phyloP scores from a whole-genome alignment of 2,329 filamentous ascomycete species.

The Cladosporium austrohemisphaericum region DNA sequence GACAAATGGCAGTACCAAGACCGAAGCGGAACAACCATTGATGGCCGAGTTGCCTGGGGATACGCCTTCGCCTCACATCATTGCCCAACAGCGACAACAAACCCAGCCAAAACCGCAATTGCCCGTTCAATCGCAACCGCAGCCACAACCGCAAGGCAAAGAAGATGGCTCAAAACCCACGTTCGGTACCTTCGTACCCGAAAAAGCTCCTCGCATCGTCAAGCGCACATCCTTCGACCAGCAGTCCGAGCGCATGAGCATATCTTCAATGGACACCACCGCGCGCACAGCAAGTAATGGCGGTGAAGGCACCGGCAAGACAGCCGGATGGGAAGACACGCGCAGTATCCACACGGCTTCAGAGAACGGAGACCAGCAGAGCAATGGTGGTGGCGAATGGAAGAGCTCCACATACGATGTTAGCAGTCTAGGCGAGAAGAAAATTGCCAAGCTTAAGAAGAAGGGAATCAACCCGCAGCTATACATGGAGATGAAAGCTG shows the following conservation, averaged over 20 bases:
- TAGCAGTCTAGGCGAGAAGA: conserved; percentile 36
- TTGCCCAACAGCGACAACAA: conserved; percentile 5
- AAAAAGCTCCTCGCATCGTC: conserved; percentile 25
- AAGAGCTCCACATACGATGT: conserved; percentile 39
- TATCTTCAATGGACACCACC: conserved; percentile 13
- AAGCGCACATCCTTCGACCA: conserved; percentile 35
- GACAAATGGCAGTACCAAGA: background rate
- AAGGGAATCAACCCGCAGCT: conserved; percentile 47
- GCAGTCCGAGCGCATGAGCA: conserved; percentile 29
- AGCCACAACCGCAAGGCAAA: background rate
- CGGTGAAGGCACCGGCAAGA: conserved; percentile 17
- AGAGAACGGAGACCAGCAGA: conserved; percentile 16
- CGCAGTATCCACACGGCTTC: conserved; percentile 25
- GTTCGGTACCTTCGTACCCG: background rate
- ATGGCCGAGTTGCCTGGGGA: conserved; percentile 11
- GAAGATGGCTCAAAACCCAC: conserved; percentile 1
- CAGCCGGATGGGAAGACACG: conserved; percentile 18
- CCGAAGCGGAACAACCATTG: background rate
- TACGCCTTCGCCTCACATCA: background rate
- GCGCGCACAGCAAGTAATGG: background rate
- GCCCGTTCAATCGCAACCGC: background rate
- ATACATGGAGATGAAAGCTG: conserved; percentile 47
- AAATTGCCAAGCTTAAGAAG: conserved; percentile 43
- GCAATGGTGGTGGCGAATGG: conserved; percentile 27
- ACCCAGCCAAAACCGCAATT: background rate